These are phyloP conservation scores for Blastobotrys ciferrii DNA, from an alignment of 1,139 yeast genomes.

Conservation along the genomic window DNA sequence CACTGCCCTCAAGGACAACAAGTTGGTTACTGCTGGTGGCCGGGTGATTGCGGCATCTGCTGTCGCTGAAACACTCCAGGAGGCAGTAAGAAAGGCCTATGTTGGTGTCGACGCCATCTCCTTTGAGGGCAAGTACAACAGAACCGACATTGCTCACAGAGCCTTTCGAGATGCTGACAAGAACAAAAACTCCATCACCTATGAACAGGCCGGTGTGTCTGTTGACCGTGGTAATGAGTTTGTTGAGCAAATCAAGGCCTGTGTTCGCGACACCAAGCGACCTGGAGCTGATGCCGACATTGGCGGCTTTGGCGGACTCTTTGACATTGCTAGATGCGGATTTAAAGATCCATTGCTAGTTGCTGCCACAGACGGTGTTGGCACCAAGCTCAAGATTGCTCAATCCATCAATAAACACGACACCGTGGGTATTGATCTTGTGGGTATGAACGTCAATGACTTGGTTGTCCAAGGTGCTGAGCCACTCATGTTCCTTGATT, in stretches of 20 bases:
- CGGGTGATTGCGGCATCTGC: slow-evolving; percentile 96
- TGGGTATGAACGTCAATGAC: slow-evolving; percentile 98
- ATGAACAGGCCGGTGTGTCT: slow-evolving; percentile 94
- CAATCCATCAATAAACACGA: slow-evolving; percentile 85
- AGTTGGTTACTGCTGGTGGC: slow-evolving; percentile 86
- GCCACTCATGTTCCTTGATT: slow-evolving; percentile 91
- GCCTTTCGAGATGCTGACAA: slow-evolving; percentile 64
- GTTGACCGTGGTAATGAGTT: slow-evolving; percentile 91
- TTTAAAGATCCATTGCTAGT: slow-evolving; percentile 78
- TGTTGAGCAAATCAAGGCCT: slow-evolving; percentile 85
- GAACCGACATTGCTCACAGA: slow-evolving; percentile 94
- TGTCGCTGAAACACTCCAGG: slow-evolving; percentile 67
- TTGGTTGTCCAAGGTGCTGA: slow-evolving; percentile 98
- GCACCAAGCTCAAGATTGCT: slow-evolving; percentile 93
- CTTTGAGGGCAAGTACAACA: slow-evolving; percentile 74
- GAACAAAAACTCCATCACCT: slow-evolving; percentile 56
- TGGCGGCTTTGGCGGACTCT: slow-evolving; percentile 98
- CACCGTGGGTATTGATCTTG: slow-evolving; percentile 97
- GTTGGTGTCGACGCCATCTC: slow-evolving; percentile 73
- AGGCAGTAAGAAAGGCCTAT: slow-evolving; percentile 84
- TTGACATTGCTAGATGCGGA: slow-evolving; percentile 87
- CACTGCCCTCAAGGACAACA: slow-evolving; percentile 56
- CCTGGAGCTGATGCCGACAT: slow-evolving; percentile 97
- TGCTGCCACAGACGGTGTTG: slow-evolving; percentile 99
- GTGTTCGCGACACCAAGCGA: slow-evolving; percentile 92